Evolutionary conservation across 2,329 filamentous ascomycete species (phyloP), one percentile per base, ranked within the genome.

Genomic region (Hyphodiscus sp.): DNA sequence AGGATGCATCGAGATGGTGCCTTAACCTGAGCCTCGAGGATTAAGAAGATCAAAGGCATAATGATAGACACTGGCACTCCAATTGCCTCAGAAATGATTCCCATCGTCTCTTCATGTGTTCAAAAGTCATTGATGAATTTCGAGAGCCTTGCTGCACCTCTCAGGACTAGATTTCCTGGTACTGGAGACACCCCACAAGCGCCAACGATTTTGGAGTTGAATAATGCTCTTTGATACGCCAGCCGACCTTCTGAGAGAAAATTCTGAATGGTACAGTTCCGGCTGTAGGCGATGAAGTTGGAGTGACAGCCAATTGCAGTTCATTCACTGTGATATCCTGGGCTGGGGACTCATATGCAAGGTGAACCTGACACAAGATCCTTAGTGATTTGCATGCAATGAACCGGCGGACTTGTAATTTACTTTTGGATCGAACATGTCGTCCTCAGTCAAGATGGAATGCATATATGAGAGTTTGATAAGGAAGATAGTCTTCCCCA

Each of bases 221-320:
- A 41, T 33, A 57, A 30, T n/a, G 56, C 51, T 29, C 52, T 41
- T 20, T 54, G 38, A 30, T 56, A 50, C 52, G 54, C 53, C 10
- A 49, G 43, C 2, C 56, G 23, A 8, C 54, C 57, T 52, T 56
- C 57, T 59, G 50, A 1, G 57, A 54, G 29, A 55, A 56, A 11
- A 59, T 52, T 41, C 55, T 51, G 23, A 57, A 59, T 8, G 57
- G 57, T 20, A 57, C 52, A 6, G 57, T 55, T 19, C 53, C 51
- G 29, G 52, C 54, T 50, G 53, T 53, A 20, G 57, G 52, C 15
- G 54, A 50, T n/a, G 52, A 26, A 1, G 45, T 55, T 16, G 44
- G 29, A 19, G 57, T 54, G 16, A 41, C 51, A 2, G 57, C 41
- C 2, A 59, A 46, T n/a, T 16, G 13, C n/a, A 44, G 18, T 10